phyloP scores from a whole-genome alignment of 1,284 basidiomycete genomes.

The Leccinum fuscescens region DNA sequence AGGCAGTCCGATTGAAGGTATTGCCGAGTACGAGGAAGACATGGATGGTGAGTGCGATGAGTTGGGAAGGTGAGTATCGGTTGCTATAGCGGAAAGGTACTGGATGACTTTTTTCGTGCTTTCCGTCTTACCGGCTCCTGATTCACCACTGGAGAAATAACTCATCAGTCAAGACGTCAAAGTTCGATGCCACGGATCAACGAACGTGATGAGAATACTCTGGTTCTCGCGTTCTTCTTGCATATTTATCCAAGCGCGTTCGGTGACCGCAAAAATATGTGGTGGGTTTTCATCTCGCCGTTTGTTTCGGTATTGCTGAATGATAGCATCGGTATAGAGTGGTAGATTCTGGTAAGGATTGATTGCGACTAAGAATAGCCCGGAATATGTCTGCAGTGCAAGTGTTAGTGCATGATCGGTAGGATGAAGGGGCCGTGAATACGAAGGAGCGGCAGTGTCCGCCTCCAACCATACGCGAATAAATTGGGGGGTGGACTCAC shows the following conservation, averaged over 20 bases:
- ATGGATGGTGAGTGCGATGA: slow-evolving; percentile 58
- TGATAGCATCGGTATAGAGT: slow-evolving; percentile 90
- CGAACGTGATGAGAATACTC: slow-evolving; percentile 95
- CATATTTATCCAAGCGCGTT: slow-evolving; percentile 98
- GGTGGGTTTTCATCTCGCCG: slow-evolving; percentile 95
- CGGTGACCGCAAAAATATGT: slow-evolving; percentile 96
- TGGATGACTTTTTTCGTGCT: slow-evolving; percentile 99
- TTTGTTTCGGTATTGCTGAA: slow-evolving; percentile 90
- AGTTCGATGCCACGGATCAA: slow-evolving; percentile 15
- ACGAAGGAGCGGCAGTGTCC: background rate
- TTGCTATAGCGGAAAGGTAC: slow-evolving; percentile 96
- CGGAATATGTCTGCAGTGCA: slow-evolving; percentile 82
- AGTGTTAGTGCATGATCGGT: slow-evolving; percentile 14
- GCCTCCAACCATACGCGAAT: background rate
- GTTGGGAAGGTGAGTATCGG: slow-evolving; percentile 66
- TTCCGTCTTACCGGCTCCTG: slow-evolving; percentile 98
- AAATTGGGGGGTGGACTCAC: slow-evolving; percentile 51
- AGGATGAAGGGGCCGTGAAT: slow-evolving; percentile 2
- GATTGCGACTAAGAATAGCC: slow-evolving; percentile 95
- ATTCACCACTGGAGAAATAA: slow-evolving; percentile 75
- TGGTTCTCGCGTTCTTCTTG: slow-evolving; percentile 96
- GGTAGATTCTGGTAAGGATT: slow-evolving; percentile 95
- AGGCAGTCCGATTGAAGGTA: slow-evolving; percentile 61
- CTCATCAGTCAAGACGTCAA: slow-evolving; percentile 1
- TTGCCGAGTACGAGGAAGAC: slow-evolving; percentile 44